Evolutionary conservation across 2,329 filamentous ascomycete species (phyloP).

Genomic region (Geoglossum cookeanum): DNA sequence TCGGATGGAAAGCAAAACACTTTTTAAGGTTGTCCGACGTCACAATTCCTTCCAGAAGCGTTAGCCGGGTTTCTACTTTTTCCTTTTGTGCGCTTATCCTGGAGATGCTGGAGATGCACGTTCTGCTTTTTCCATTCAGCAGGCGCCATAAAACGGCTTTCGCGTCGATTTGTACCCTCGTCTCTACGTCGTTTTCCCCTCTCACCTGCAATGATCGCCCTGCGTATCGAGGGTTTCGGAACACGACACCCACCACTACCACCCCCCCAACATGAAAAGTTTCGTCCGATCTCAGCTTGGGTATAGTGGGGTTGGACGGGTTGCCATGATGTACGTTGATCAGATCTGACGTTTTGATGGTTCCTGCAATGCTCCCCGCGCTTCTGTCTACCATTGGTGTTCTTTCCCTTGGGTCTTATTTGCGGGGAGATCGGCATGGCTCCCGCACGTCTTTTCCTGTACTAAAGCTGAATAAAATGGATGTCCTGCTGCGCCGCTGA

Average conservation of each 20-base stretch:
- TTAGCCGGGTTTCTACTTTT: conserved; percentile 1
- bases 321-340: neutral
- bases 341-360: neutral
- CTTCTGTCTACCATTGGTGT: neutral
- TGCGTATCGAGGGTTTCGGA: neutral
- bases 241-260: neutral
- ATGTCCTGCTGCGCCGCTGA: neutral
- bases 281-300: neutral
- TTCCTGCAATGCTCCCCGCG: neutral
- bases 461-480: neutral
- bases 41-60: conserved; percentile 1
- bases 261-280: neutral
- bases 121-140: conserved; percentile 2
- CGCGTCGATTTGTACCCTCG: neutral
- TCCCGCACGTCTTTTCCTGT: neutral
- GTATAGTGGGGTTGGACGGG: neutral
- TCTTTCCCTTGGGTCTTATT: neutral
- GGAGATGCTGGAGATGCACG: neutral
- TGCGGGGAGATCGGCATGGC: neutral
- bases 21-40: conserved; percentile 3
- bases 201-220: neutral
- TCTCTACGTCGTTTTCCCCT: neutral
- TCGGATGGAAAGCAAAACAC: neutral
- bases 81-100: conserved; percentile 2
- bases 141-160: conserved; percentile 2